Base-by-base conservation (phyloP, 257 asterid genomes). In the Jaltomata sinuosa region DNA sequence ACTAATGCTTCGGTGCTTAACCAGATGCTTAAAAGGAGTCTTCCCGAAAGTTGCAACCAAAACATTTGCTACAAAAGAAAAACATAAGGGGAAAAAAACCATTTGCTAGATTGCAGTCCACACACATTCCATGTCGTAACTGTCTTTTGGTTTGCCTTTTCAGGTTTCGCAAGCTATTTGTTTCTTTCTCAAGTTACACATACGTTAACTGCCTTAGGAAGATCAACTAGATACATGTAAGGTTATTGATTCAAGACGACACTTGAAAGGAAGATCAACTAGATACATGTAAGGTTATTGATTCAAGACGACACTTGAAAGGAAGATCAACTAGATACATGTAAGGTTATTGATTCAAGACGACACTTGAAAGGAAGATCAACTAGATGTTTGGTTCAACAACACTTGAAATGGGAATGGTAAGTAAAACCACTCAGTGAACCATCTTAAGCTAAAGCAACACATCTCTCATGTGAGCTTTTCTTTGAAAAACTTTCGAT, bases 111-210 rank as follows among this genome's bases (percentile, higher is more conserved):
- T 29, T 77, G 40, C 29, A 49, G 14, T 77, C 22, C 62, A 77
- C 29, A n/a, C n/a, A 77, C 3, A 8, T 9, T 2, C 10, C 38
- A 27, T 29, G 27, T 77, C 2, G 18, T 77, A 49, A 77, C 10
- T 77, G 18, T 8, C 0, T 27, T 49, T 77, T 19, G 42, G 82
- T 64, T 71, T 83, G 31, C 49, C 11, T 68, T 79, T 92, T 92
- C 97, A 94, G 99, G 99, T 94, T 88, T 45, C 91, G 97, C 71
- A 96, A 96, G 92, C 91, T 94, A 76, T 96, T 96, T 81, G 97
- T 96, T 86, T 87, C 89, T 18, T 90, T 96, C 89, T 93, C 98
- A 5, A 94, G 99, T 85, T 94, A 93, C 81, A 91, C 97, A 67
- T 93, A 87, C 29, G 96, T 91, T 59, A 96, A 95, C 93, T 89